A percentile compares a stretch with the other conserved stretches of the same genome.
Evolutionary conservation across 495 filamentous ascomycete species (phyloP).

Genomic region (Podospora fimiseda): DNA sequence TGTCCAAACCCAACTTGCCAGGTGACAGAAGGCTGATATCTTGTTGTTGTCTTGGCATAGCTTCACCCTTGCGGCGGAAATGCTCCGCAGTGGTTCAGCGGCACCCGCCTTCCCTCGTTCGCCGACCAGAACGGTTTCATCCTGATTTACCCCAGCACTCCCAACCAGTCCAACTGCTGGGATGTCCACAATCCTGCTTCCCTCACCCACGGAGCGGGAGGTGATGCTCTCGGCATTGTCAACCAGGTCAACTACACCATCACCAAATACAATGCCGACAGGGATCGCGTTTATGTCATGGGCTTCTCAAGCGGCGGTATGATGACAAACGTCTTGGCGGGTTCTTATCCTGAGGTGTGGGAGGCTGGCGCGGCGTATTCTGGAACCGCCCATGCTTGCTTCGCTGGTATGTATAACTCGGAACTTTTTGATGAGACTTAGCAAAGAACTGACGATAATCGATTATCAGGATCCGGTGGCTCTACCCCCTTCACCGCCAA

Average conservation of each 20-base stretch:
- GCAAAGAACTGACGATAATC: too few species aligned
- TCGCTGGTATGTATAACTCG: slow-evolving; percentile 30
- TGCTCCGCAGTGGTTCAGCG: slow-evolving; percentile 27
- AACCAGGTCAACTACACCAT: slow-evolving; percentile 52
- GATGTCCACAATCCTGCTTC: slow-evolving; percentile 42
- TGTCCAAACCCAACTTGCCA: too few species aligned
- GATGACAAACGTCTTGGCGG: slow-evolving; percentile 56
- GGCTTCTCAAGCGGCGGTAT: slow-evolving; percentile 51
- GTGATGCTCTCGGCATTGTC: slow-evolving; percentile 47
- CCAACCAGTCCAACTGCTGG: slow-evolving; percentile 49
- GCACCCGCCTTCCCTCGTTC: slow-evolving; percentile 31
- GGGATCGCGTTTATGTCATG: slow-evolving; percentile 43
- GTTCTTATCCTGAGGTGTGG: slow-evolving; percentile 53
- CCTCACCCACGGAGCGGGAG: slow-evolving; percentile 48
- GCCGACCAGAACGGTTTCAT: slow-evolving; percentile 48
- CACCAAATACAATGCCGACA: slow-evolving; percentile 41
- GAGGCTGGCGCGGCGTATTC: slow-evolving; percentile 50
- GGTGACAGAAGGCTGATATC: too few species aligned
- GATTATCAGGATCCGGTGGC: too few species aligned
- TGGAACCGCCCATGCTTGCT: slow-evolving; percentile 49
- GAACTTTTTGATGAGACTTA: too few species aligned
- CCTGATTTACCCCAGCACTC: slow-evolving; percentile 46
- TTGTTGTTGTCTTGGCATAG: slow-evolving; percentile 11
- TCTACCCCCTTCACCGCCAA: slow-evolving; percentile 39
- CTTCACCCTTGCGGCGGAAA: slow-evolving; percentile 34